Base-by-base conservation (phyloP, 2,329 filamentous ascomycete genomes). In the Cladophialophora psammophila region DNA sequence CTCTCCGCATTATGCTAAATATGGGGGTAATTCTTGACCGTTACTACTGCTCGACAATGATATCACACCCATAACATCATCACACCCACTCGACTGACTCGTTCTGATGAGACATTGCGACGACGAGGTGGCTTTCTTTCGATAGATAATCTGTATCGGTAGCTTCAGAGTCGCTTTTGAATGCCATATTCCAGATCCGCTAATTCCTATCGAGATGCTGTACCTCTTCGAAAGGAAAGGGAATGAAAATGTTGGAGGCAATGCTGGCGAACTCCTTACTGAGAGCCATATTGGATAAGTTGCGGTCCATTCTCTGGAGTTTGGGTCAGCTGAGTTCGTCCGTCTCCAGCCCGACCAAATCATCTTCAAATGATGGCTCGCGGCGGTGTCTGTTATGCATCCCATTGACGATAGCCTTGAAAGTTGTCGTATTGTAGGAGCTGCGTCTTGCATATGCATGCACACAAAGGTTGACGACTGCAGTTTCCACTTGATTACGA, bases 401-500 rank as follows among this genome's bases (percentile, higher is more conserved):
- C 18, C 60, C 45, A 54, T 53, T 45, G 60, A 62, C 20, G 42
- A 42, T 5, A 45, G 54, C 13, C 10, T 32, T 35, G 13, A 15
- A 20, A 38, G n/a, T 40, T 62, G 60, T 38, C 45, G 20, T 18
- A 54, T 38, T 13, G 60, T 62, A 31, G 60, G 60, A 18, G 20
- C 20, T 18, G 45, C 42, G 32, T 32, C 40, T 53, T 13, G 60
- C 34, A 54, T 32, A 54, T 18, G 48, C 60, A 62, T 62, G 15
- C 45, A 62, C 7, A 54, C 60, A 35, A 62, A 62, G 18, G 60
- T 62, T 9, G 60, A 53, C 18, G 60, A 54, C 31, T 54, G 60
- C 13, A 62, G 15, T 26, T 31, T 62, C 60, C 60, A 62, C 26
- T 40, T n/a, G n/a, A 42, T 42, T 12, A 12, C 10, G 2, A n/a